Evolutionary conservation across 495 filamentous ascomycete species (phyloP), one percentile per base, ranked within the genome.

Genomic region (Daldinia decipiens): DNA sequence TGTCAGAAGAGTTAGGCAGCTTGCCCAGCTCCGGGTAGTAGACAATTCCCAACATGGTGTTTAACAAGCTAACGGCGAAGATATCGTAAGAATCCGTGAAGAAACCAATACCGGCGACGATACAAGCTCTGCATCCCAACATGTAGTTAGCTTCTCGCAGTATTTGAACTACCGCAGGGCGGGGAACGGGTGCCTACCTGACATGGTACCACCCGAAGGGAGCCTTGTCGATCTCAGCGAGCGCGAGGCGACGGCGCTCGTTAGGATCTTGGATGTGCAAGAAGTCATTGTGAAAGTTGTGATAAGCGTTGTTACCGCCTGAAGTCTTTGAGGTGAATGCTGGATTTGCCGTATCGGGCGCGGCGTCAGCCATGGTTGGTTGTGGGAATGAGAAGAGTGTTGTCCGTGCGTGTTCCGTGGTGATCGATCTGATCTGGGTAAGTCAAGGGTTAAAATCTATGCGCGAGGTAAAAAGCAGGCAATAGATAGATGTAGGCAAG

Each of bases 91-190:
- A 88, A 76, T 93, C 92, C 32, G 91, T 92, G 80, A 95, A 94
- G 86, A 95, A 94, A 65, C 92, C 92, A 54, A 92, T 87, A 72
- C 92, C 92, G n/a, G 92, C 91, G 7, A 95, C 91, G 29, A 92
- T 81, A 26, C 91, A 82, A 47, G 91, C 91, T 32, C 91, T 88
- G 11, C 21, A 29, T 36, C 31, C 21, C 50, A 31, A 26, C 29
- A n/a, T n/a, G n/a, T 31, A n/a, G 65, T 70, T 19, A 66, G 64
- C 61, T 40, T 60, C 52, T 56, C 32, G 32, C 54, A 34, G 40
- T 26, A 45, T 15, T 47, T 11, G 39, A 19, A 15, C 24, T 19
- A 31, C 43, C 11, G 55, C 12, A 31, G 19, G 19, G 27, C 59
- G 11, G 11, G 36, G 17, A 24, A 27, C 9, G 34, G 5, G 34